Base-by-base conservation (phyloP, 176 grass and related monocot species). In the Aegilops umbellulata region DNA sequence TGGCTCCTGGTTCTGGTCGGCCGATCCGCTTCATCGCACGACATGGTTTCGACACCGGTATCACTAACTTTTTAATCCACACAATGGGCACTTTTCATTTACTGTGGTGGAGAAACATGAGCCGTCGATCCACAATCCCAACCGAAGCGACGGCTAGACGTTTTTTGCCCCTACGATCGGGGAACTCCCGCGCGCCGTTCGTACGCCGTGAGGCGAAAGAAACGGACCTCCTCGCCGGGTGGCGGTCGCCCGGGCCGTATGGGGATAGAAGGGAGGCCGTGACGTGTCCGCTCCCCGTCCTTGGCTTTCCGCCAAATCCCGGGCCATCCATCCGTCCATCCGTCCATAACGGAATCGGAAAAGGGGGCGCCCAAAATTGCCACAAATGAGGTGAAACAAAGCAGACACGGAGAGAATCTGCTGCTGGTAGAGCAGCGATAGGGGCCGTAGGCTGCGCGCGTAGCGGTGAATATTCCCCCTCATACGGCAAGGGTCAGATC, bases 381-480 rank as follows among this genome's bases (percentile, higher is more conserved):
- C 77, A 51, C 60, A 84, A 81, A 84, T 91, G 81, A 8, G 20
- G 11, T 34, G n/a, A 41, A 25, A 81, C 63, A 29, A 39, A 85
- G 49, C 78, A 44, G 53, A 57, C 16, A 1, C 15, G 16, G 41
- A 20, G 60, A 14, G 85, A 87, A 91, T 87, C 85, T 69, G 80
- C 8, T 64, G 87, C 20, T 8, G 10, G 11, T 1, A 12, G 4
- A 17, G 49, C 16, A 17, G 49, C 15, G 49, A 3, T 53, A 55
- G 41, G 35, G 8, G 30, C 8, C 22, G 12, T 35, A 65, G 80
- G 57, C 74, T 86, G 84, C 39, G 42, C 25, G 25, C 55, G 57
- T 84, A 87, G 69, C 76, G 0, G 36, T 84, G 80, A 87, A 91
- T 87, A 91, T 91, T 91, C 89, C 89, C 38, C 85, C 85, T 51